phyloP scores from a whole-genome alignment of 192 early-diverging fungal genomes.

The Bifiguratus adelaidae region DNA sequence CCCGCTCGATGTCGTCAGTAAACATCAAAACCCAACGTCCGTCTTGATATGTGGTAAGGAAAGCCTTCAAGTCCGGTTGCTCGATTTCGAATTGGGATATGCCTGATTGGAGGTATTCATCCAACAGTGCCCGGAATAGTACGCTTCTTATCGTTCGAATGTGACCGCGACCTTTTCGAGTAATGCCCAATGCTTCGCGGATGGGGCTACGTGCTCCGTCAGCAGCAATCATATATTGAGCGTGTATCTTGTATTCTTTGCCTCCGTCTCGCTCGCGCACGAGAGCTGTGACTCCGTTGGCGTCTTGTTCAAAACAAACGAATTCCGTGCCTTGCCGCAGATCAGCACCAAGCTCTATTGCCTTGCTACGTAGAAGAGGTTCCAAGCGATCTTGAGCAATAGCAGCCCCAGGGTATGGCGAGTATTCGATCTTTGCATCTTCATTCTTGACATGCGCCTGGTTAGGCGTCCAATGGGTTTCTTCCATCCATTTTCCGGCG shows the following conservation, averaged over 20 bases:
- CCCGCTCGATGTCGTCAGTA: background rate
- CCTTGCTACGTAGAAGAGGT: conserved; percentile 7
- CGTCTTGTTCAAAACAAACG: background rate
- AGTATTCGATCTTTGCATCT: background rate
- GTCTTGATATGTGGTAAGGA: background rate
- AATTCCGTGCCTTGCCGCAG: background rate
- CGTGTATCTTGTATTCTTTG: conserved; percentile 10
- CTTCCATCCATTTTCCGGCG: background rate
- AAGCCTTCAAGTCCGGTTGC: background rate
- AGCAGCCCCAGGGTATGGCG: conserved; percentile 7
- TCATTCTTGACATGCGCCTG: background rate
- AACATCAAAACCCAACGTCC: background rate
- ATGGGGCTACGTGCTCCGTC: conserved; percentile 19
- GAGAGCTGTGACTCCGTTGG: background rate
- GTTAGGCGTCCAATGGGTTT: background rate
- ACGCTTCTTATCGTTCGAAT: background rate
- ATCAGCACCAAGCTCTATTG: conserved; percentile 8
- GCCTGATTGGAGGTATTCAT: background rate
- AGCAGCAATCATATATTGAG: conserved; percentile 14
- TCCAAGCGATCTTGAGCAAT: conserved; percentile 6
- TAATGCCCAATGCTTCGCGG: conserved; percentile 18
- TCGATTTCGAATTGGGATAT: background rate
- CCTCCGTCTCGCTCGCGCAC: conserved; percentile 2
- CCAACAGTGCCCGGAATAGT: background rate
- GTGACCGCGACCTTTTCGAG: conserved; percentile 5